Conservation (phyloP, 1,284 basidiomycete species). For the Macrocystidia cucumis region DNA sequence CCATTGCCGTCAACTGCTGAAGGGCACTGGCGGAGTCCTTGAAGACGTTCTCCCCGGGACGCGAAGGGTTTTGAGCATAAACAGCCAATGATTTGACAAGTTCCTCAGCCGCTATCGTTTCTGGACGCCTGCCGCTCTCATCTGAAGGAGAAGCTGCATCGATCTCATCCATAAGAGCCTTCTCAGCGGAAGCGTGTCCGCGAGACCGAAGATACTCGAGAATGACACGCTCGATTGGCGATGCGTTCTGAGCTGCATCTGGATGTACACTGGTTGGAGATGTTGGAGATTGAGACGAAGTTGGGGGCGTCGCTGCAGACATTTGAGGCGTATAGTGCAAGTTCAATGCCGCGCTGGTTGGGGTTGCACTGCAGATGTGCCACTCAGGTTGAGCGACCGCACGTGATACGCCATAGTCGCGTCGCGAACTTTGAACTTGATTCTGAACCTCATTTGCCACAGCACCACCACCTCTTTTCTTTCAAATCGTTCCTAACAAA, state of each 20-base stretch:
- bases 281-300: constrained; percentile 35
- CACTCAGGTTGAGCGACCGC: too few relatives aligned
- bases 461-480: background rate
- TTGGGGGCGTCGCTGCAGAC: constrained; percentile 33
- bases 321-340: constrained; percentile 13
- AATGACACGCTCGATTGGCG: constrained; percentile 54
- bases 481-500: background rate
- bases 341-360: background rate
- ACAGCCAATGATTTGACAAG: constrained; percentile 60
- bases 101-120: constrained; percentile 51
- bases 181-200: constrained; percentile 75
- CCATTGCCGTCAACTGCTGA: constrained; percentile 57
- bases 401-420: too few relatives aligned
- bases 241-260: constrained; percentile 27
- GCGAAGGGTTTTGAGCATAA: constrained; percentile 55
- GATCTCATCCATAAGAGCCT: constrained; percentile 65
- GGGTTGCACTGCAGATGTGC: too few relatives aligned
- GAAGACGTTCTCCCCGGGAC: constrained; percentile 57
- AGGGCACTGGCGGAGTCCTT: constrained; percentile 59
- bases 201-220: constrained; percentile 81
- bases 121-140: constrained; percentile 43
- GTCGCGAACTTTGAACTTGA: too few relatives aligned
- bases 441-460: background rate
- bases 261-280: constrained; percentile 24
- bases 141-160: constrained; percentile 48